Percentiles rank a stretch among this genome's conserved stretches.
Conservation (phyloP, 73 alveolate genomes). For the Tetrahymena borealis region DNA sequence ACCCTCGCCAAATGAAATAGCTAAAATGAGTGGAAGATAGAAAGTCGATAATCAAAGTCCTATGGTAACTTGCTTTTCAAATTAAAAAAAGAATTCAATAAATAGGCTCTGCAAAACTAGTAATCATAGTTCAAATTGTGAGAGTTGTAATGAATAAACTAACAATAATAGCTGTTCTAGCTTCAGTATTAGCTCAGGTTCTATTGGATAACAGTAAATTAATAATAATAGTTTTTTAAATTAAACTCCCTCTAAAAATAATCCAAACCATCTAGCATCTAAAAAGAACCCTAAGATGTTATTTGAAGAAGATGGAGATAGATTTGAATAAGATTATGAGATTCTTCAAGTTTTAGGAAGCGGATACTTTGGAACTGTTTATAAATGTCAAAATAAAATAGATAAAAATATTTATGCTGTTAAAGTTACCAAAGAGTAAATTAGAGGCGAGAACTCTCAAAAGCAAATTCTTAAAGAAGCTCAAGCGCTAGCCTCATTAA, state of each 20-base stretch:
- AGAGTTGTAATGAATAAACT: neutral
- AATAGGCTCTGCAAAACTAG: neutral
- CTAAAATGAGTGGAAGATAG: neutral
- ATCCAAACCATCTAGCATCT: neutral
- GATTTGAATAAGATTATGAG: constrained; percentile 26
- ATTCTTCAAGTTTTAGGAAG: constrained; percentile 47
- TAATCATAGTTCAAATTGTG: neutral
- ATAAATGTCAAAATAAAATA: constrained; percentile 55
- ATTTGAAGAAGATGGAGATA: neutral
- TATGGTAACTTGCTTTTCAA: neutral
- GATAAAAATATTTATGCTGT: constrained; percentile 72
- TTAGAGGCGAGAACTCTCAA: constrained; percentile 16
- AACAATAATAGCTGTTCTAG: neutral
- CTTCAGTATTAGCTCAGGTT: neutral
- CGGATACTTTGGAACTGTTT: constrained; percentile 77
- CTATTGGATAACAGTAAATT: neutral
- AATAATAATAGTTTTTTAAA: neutral
- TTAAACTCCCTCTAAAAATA: neutral
- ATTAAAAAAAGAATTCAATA: neutral
- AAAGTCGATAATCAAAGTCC: neutral
- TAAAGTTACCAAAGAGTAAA: constrained; percentile 44
- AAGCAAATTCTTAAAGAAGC: constrained; percentile 60
- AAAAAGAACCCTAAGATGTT: neutral
- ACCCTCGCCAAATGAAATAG: neutral
- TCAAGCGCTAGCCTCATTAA: constrained; percentile 63